These are phyloP conservation scores for Reticulascus tulasneorum DNA, from an alignment of 2,329 filamentous ascomycete genomes.

Conservation along the genomic window DNA sequence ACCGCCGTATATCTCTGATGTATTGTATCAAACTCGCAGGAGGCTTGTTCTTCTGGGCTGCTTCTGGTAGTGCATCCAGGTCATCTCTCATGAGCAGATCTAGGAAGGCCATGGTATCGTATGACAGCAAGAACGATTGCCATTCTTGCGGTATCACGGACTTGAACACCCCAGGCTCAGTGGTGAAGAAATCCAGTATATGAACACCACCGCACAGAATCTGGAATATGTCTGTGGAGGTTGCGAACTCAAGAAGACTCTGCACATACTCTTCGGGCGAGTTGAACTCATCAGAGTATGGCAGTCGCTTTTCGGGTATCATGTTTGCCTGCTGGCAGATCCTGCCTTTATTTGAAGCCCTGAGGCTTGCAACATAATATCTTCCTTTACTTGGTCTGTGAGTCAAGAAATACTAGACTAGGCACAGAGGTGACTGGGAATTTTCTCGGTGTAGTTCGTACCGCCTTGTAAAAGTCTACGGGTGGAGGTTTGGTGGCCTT, in stretches of 20 bases:
- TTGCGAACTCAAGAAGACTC: slow-evolving; percentile 71
- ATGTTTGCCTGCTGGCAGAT: no score
- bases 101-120: slow-evolving; percentile 71
- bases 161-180: slow-evolving; percentile 77
- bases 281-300: slow-evolving; percentile 65
- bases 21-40: slow-evolving; percentile 65
- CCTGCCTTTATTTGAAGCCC: no score
- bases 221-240: slow-evolving; percentile 71
- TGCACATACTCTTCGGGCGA: slow-evolving; percentile 74
- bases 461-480: not conserved
- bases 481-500: no score
- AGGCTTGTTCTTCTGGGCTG: slow-evolving; percentile 26
- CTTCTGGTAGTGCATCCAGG: slow-evolving; percentile 37
- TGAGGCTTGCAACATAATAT: no score
- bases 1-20: slow-evolving; percentile 64
- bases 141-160: slow-evolving; percentile 74
- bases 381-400: no score
- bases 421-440: no score
- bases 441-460: slow-evolving; percentile 16
- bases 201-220: slow-evolving; percentile 96
- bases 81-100: slow-evolving; percentile 80
- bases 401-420: no score
- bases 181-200: slow-evolving; percentile 92
- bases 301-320: slow-evolving; percentile 55
- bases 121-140: slow-evolving; percentile 70